Conservation (phyloP, 352 stramenopile species). For the Blastocystis sp. region DNA sequence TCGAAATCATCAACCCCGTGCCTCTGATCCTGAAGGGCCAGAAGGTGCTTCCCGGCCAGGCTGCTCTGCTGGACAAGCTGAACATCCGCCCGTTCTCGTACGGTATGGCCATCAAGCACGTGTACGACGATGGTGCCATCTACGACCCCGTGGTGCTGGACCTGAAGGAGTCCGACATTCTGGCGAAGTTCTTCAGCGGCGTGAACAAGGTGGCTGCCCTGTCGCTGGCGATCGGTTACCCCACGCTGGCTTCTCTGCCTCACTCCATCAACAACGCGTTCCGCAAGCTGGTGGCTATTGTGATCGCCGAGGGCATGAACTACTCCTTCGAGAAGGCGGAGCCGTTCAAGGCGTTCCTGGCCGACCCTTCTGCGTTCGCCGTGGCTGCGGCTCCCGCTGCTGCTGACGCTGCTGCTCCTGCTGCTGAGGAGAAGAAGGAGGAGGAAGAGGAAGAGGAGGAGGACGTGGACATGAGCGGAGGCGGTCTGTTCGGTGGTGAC, state of each 20-base stretch:
- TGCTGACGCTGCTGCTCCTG: no score
- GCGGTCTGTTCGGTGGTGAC: conserved; percentile 72
- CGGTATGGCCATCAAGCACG: conserved; percentile 88
- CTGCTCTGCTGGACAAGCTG: conserved; percentile 95
- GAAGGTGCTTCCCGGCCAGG: conserved; percentile 95
- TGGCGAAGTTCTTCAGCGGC: conserved; percentile 89
- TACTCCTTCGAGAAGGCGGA: conserved; percentile 97
- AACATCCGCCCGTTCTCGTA: conserved; percentile 98
- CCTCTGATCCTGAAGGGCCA: conserved; percentile 89
- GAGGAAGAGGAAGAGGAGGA: conserved; percentile 74
- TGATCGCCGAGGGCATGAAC: conserved; percentile 84
- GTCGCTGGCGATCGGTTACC: conserved; percentile 71
- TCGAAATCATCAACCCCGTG: conserved; percentile 97
- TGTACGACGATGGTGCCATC: conserved; percentile 98
- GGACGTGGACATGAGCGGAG: conserved; percentile 72
- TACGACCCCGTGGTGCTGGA: conserved; percentile 93
- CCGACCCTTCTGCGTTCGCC: conserved; percentile 87
- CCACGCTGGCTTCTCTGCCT: conserved; percentile 92
- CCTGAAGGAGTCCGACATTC: conserved; percentile 74
- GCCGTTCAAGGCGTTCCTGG: conserved; percentile 91
- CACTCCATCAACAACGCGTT: conserved; percentile 98
- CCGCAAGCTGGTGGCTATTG: conserved; percentile 91
- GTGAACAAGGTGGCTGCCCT: conserved; percentile 76
- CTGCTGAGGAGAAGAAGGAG: conserved; percentile 14
- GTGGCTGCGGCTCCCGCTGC: conserved; percentile 75